Percentiles rank a stretch among this genome's conserved stretches.
Evolutionary conservation across 2,329 filamentous ascomycete genomes (phyloP).

Genomic region (Sporothrix pseudoabietina): DNA sequence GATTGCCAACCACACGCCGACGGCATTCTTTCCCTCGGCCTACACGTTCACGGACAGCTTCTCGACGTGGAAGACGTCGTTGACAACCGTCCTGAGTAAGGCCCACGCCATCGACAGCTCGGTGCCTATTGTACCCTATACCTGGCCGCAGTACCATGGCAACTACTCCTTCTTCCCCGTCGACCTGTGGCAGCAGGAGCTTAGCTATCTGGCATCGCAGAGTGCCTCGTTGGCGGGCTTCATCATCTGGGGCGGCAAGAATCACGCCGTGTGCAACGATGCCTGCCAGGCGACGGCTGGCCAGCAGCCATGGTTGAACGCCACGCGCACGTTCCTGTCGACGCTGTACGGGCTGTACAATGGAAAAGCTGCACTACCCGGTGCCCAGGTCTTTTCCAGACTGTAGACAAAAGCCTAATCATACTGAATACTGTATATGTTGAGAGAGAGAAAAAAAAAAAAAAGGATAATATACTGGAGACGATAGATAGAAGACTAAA

Average conservation of each 20-base stretch:
- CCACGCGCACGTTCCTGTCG: slow-evolving; percentile 26
- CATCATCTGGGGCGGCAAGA: slow-evolving; percentile 31
- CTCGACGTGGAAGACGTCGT: slow-evolving; percentile 22
- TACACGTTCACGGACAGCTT: slow-evolving; percentile 28
- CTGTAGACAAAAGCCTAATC: background rate
- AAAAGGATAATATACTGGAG: no score
- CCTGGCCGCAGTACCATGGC: slow-evolving; percentile 31
- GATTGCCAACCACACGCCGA: slow-evolving; percentile 31
- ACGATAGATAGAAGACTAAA: background rate
- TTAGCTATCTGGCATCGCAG: slow-evolving; percentile 8
- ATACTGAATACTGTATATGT: no score
- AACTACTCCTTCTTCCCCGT: slow-evolving; percentile 30
- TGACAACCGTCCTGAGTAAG: background rate
- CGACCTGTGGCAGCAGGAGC: slow-evolving; percentile 25
- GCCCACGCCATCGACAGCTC: slow-evolving; percentile 23
- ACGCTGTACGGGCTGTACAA: slow-evolving; percentile 27
- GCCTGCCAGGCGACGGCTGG: slow-evolving; percentile 29
- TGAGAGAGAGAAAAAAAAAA: no score
- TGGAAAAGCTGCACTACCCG: background rate
- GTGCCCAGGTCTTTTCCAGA: slow-evolving; percentile 21
- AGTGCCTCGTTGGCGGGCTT: slow-evolving; percentile 11
- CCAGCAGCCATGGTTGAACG: slow-evolving; percentile 29
- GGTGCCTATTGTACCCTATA: slow-evolving; percentile 27
- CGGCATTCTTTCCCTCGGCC: slow-evolving; percentile 29
- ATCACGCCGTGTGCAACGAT: slow-evolving; percentile 30